Conservation (phyloP, 2,329 filamentous ascomycete genomes). For the Monosporascus sp. region DNA sequence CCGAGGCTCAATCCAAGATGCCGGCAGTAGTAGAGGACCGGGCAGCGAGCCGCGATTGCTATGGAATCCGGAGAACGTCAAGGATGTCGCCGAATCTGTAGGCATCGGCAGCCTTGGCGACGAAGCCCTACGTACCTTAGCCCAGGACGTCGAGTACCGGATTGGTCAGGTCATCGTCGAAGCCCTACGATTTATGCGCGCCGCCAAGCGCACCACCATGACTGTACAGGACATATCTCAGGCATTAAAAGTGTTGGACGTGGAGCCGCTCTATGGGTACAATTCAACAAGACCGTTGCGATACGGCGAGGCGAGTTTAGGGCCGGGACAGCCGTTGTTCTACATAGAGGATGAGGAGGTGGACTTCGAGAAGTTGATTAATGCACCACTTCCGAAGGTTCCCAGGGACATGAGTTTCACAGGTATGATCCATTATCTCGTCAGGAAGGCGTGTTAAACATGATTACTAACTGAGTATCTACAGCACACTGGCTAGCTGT, state of each 20-base stretch:
- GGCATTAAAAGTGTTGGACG: slow-evolving; percentile 79
- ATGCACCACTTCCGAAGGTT: slow-evolving; percentile 90
- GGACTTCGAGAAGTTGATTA: slow-evolving; percentile 98
- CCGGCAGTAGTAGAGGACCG: slow-evolving; percentile 9
- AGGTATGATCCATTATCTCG: slow-evolving; percentile 45
- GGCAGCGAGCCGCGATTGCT: slow-evolving; percentile 44
- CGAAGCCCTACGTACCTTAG: slow-evolving; percentile 80
- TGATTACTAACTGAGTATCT: slow-evolving; percentile 7
- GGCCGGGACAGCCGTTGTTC: slow-evolving; percentile 88
- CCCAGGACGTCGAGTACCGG: slow-evolving; percentile 93
- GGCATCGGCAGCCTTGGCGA: slow-evolving; percentile 77
- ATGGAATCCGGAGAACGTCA: slow-evolving; percentile 95
- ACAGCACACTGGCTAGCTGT: slow-evolving; percentile 94
- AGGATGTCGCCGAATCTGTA: slow-evolving; percentile 92
- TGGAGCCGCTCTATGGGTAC: slow-evolving; percentile 95
- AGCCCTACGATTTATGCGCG: slow-evolving; percentile 93
- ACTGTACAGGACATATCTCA: slow-evolving; percentile 86
- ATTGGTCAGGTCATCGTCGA: slow-evolving; percentile 91
- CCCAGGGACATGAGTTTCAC: slow-evolving; percentile 90
- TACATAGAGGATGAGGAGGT: slow-evolving; percentile 98
- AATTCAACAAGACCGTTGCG: slow-evolving; percentile 83
- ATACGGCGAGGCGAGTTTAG: slow-evolving; percentile 90
- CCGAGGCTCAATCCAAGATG: slow-evolving; percentile 18
- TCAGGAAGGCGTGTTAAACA: not conserved
- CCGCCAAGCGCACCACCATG: slow-evolving; percentile 77